These are phyloP conservation scores for Aspergillus homomorphus DNA, from an alignment of 495 filamentous ascomycete species.

Conservation along the genomic window DNA sequence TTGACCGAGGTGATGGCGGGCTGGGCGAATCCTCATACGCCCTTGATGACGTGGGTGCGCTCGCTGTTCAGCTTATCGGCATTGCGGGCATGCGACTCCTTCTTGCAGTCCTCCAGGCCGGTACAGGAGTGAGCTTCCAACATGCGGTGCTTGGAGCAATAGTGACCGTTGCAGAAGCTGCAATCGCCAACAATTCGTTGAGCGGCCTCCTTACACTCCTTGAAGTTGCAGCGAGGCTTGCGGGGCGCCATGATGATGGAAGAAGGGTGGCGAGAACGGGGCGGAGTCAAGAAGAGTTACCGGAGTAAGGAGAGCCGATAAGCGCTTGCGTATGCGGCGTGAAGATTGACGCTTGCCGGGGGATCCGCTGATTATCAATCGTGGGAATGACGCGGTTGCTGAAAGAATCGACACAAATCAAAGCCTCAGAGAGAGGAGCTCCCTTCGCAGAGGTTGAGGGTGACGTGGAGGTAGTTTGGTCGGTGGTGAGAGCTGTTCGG, in stretches of 20 bases:
- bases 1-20: not conserved
- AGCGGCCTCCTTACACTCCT: constrained; percentile 79
- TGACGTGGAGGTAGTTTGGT: constrained; percentile 33
- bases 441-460: constrained; percentile 32
- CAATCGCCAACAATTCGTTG: constrained; percentile 95
- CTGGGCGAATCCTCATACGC: constrained; percentile 44
- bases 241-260: constrained; percentile 59
- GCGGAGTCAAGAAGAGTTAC: constrained; percentile 12
- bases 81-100: constrained; percentile 89
- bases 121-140: constrained; percentile 90
- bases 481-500: constrained; percentile 25
- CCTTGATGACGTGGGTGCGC: constrained; percentile 70
- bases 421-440: constrained; percentile 23
- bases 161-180: constrained; percentile 88
- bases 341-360: constrained; percentile 34
- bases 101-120: constrained; percentile 96
- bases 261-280: constrained; percentile 21
- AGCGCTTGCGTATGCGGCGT: constrained; percentile 22
- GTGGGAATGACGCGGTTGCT: constrained; percentile 1
- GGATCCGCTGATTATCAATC: not conserved
- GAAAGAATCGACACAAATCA: constrained; percentile 1
- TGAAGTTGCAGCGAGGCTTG: constrained; percentile 84
- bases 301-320: constrained; percentile 19
- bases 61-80: constrained; percentile 87
- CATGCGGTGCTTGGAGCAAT: constrained; percentile 89